Percentiles rank a stretch among this genome's conserved stretches.
Evolutionary conservation across 2,329 filamentous ascomycete species (phyloP).

Genomic region (Aureobasidium pullulans): DNA sequence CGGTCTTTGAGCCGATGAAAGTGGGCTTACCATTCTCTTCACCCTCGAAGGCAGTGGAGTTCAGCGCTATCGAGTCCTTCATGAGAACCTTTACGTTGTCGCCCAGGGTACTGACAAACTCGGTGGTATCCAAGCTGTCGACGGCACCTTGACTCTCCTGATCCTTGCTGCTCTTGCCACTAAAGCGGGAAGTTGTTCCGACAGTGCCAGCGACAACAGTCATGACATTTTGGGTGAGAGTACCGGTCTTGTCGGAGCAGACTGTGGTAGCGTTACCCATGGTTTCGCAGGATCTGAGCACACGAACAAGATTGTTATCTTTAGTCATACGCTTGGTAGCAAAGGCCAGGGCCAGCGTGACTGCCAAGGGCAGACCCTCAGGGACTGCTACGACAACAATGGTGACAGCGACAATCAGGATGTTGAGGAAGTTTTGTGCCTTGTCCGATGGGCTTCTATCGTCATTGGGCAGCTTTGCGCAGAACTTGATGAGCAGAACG

Average conservation of each 20-base stretch:
- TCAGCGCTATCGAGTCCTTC: constrained; percentile 58
- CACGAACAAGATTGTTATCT: constrained; percentile 63
- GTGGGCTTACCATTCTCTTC: constrained; percentile 51
- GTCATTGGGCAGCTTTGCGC: constrained; percentile 56
- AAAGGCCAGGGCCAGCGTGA: constrained; percentile 61
- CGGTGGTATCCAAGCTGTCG: constrained; percentile 44
- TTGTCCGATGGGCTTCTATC: constrained; percentile 58
- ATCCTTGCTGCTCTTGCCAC: constrained; percentile 23
- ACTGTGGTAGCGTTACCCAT: constrained; percentile 69
- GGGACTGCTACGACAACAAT: constrained; percentile 64
- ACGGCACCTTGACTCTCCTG: constrained; percentile 16
- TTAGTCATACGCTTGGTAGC: constrained; percentile 61
- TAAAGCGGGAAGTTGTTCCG: constrained; percentile 52
- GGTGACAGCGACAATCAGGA: constrained; percentile 58
- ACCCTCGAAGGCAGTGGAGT: constrained; percentile 63
- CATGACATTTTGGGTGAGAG: constrained; percentile 68
- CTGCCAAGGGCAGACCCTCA: constrained; percentile 58
- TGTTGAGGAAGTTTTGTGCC: constrained; percentile 61
- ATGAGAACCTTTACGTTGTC: constrained; percentile 49
- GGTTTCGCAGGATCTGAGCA: constrained; percentile 60
- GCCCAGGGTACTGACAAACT: constrained; percentile 48
- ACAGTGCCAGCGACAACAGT: constrained; percentile 66
- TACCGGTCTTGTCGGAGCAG: constrained; percentile 74
- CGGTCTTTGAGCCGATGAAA: constrained; percentile 71
- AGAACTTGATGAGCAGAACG: constrained; percentile 78